Evolutionary conservation across 257 asterid species (phyloP).

Genomic region (Dorcoceras hygrometricum): DNA sequence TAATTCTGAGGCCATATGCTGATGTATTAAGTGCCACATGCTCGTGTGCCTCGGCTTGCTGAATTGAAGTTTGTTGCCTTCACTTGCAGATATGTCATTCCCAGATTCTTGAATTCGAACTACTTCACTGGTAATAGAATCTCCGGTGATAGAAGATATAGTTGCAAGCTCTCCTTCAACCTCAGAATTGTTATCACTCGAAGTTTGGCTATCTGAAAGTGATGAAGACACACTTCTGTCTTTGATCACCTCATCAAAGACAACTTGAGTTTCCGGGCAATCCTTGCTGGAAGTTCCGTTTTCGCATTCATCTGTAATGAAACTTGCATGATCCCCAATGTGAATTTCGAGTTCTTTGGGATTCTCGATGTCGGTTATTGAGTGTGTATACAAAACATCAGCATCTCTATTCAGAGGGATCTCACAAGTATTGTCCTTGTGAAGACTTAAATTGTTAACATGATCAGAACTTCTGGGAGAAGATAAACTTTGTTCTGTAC

Average conservation of each 20-base stretch:
- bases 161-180: conserved; percentile 25
- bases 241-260: conserved; percentile 27
- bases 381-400: conserved; percentile 6
- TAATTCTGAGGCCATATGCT: conserved; percentile 41
- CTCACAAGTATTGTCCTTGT: conserved; percentile 14
- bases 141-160: conserved; percentile 26
- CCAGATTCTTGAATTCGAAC: conserved; percentile 18
- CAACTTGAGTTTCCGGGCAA: conserved; percentile 27
- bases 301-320: conserved; percentile 9
- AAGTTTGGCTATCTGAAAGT: conserved; percentile 28
- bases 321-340: conserved; percentile 5
- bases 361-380: conserved; percentile 16
- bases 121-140: conserved; percentile 20
- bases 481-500: conserved; percentile 17
- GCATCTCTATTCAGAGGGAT: conserved; percentile 11
- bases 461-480: conserved; percentile 17
- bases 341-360: conserved; percentile 19
- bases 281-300: conserved; percentile 25
- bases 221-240: conserved; percentile 26
- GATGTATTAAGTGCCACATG: conserved; percentile 59
- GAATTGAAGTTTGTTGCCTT: conserved; percentile 29
- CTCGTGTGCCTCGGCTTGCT: conserved; percentile 46
- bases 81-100: conserved; percentile 14
- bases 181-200: conserved; percentile 29
- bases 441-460: conserved; percentile 13